Percentiles rank a stretch among this genome's conserved stretches.
These are phyloP conservation scores for Verticillium longisporum DNA, from an alignment of 2,329 filamentous ascomycete species.

Conservation along the genomic window DNA sequence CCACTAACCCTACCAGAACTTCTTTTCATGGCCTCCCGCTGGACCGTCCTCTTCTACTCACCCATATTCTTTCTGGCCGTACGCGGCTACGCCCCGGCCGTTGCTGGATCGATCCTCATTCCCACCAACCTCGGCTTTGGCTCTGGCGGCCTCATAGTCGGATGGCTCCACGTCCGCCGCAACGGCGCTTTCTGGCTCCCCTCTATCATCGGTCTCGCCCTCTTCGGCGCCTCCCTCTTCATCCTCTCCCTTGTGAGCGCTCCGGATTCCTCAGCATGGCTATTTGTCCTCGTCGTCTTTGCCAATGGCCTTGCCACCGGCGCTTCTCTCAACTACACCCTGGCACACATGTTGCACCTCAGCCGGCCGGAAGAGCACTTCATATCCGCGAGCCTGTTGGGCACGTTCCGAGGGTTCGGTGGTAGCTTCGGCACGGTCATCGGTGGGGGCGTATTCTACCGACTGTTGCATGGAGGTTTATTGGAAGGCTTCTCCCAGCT, in stretches of 20 bases:
- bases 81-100: constrained; percentile 59
- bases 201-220: constrained; percentile 48
- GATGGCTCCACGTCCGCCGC: constrained; percentile 68
- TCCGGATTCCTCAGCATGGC: constrained; percentile 36
- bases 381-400: constrained; percentile 67
- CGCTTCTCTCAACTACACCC: constrained; percentile 69
- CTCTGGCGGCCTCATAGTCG: constrained; percentile 64
- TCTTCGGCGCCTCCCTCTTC: constrained; percentile 57
- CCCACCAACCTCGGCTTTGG: constrained; percentile 80
- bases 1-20: constrained; percentile 39
- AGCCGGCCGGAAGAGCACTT: constrained; percentile 61
- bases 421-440: constrained; percentile 76
- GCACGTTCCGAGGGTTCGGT: constrained; percentile 76
- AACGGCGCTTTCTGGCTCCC: constrained; percentile 66
- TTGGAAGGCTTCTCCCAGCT: constrained; percentile 47
- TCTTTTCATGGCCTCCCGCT: constrained; percentile 74
- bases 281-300: constrained; percentile 57
- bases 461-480: constrained; percentile 50
- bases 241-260: constrained; percentile 49
- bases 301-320: constrained; percentile 68
- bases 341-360: constrained; percentile 73
- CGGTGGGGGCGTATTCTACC: constrained; percentile 67
- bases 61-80: constrained; percentile 76
- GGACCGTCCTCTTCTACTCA: constrained; percentile 74
- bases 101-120: constrained; percentile 68